A percentile compares a stretch with the other conserved stretches of the same genome.
phyloP scores from a whole-genome alignment of 208 protist species.

The Trichomonas gallinae region DNA sequence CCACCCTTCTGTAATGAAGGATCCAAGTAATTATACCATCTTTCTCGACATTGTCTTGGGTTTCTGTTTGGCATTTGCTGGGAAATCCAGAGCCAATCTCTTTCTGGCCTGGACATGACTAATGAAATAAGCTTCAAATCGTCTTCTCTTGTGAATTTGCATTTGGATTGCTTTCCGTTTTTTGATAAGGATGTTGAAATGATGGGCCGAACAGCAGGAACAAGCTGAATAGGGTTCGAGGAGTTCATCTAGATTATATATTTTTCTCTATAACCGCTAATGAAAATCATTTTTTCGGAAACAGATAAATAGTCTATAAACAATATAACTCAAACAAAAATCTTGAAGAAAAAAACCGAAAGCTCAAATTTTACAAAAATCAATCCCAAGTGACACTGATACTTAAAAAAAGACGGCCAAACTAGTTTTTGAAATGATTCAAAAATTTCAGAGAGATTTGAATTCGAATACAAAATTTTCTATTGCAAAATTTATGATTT shows the following conservation, averaged over 20 bases:
- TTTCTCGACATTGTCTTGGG: not conserved
- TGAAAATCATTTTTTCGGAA: too few relatives aligned
- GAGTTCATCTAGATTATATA: not conserved
- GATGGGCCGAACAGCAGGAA: not conserved
- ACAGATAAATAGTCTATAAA: too few relatives aligned
- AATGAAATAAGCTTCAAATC: not conserved
- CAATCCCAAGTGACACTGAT: too few relatives aligned
- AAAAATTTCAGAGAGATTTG: too few relatives aligned
- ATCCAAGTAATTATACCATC: slow-evolving; percentile 12
- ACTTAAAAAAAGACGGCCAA: too few relatives aligned
- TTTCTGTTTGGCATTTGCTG: not conserved
- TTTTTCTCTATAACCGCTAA: not conserved
- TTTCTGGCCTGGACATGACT: not conserved
- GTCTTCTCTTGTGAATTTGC: not conserved
- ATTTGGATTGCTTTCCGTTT: not conserved
- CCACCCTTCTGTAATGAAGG: not conserved
- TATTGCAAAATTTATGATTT: too few relatives aligned
- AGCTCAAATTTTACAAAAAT: too few relatives aligned
- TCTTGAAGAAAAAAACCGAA: too few relatives aligned
- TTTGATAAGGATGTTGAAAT: not conserved
- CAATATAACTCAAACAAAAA: too few relatives aligned
- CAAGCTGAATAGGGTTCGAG: not conserved
- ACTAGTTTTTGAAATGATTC: too few relatives aligned
- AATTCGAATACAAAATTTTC: too few relatives aligned
- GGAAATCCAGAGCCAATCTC: not conserved